Conservation (phyloP, 1,284 basidiomycete species). For the Ceratobasidium sp. region DNA sequence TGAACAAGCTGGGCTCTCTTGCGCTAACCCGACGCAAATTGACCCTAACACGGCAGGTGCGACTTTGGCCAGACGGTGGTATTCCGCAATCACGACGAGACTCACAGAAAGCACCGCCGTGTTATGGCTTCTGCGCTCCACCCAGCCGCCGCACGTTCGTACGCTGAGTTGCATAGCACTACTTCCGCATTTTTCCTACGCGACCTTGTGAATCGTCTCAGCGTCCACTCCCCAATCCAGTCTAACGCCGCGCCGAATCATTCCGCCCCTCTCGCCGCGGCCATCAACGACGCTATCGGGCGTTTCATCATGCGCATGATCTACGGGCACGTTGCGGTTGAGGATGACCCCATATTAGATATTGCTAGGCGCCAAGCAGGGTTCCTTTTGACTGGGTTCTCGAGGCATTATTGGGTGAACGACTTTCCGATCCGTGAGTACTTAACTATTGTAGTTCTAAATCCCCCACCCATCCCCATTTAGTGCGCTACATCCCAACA, state of each 20-base stretch:
- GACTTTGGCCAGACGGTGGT: not conserved
- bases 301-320: constrained; percentile 38
- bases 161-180: constrained; percentile 3
- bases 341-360: not conserved
- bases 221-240: too few relatives aligned
- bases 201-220: not conserved
- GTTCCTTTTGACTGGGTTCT: not conserved
- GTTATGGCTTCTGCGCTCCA: constrained; percentile 37
- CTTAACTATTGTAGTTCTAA: too few relatives aligned
- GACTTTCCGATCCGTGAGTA: constrained; percentile 38
- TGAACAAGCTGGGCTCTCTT: too few relatives aligned
- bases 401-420: constrained; percentile 27
- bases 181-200: constrained; percentile 1
- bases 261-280: not conserved
- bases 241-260: not conserved
- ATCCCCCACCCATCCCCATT: not conserved
- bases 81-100: constrained; percentile 31
- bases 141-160: constrained; percentile 27
- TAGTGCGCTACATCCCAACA: constrained; percentile 17
- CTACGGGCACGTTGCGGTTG: constrained; percentile 8
- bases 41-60: not conserved
- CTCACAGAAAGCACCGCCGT: constrained; percentile 15
- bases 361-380: not conserved
- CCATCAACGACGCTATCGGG: constrained; percentile 10
- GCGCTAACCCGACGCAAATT: not conserved